Conservation (phyloP, 2,329 filamentous ascomycete species). For the Fusarium piperis region DNA sequence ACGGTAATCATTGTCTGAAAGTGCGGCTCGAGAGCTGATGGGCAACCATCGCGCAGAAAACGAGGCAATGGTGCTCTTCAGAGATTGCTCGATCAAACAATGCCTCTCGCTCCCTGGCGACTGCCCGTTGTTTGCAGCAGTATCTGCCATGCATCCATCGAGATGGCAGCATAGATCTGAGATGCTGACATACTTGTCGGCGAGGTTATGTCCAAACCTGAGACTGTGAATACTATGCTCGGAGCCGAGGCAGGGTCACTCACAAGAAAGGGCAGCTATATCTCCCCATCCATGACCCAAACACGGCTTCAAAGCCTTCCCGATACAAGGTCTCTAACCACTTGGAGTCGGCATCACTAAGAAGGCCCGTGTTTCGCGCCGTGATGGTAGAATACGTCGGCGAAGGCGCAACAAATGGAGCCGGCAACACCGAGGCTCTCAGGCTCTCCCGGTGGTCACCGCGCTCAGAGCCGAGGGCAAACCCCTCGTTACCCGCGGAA, state of each 20-base stretch:
- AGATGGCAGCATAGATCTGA: conserved; percentile 44
- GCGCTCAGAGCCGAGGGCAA: background rate
- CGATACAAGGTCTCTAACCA: conserved; percentile 47
- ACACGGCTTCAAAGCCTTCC: conserved; percentile 51
- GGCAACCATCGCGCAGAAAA: conserved; percentile 46
- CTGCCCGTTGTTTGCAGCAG: background rate
- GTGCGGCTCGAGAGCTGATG: conserved; percentile 15
- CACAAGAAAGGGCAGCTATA: conserved; percentile 55
- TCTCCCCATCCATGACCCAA: conserved; percentile 55
- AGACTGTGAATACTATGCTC: background rate
- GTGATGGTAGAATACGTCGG: conserved; percentile 1
- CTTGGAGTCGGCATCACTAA: conserved; percentile 20
- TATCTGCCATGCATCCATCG: conserved; percentile 49
- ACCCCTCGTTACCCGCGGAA: background rate
- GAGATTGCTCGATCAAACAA: conserved; percentile 38
- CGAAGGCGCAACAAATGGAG: background rate
- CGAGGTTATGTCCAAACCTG: conserved; percentile 39
- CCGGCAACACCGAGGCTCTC: background rate
- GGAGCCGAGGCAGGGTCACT: conserved; percentile 14
- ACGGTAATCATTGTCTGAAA: conserved; percentile 16
- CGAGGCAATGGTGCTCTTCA: conserved; percentile 41
- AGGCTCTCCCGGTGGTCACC: background rate
- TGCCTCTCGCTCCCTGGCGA: conserved; percentile 27
- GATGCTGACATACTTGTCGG: conserved; percentile 46
- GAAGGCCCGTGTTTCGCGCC: background rate